Evolutionary conservation across 2,329 filamentous ascomycete species (phyloP), one percentile per base, ranked within the genome.

Genomic region (Monosporascus sp.): DNA sequence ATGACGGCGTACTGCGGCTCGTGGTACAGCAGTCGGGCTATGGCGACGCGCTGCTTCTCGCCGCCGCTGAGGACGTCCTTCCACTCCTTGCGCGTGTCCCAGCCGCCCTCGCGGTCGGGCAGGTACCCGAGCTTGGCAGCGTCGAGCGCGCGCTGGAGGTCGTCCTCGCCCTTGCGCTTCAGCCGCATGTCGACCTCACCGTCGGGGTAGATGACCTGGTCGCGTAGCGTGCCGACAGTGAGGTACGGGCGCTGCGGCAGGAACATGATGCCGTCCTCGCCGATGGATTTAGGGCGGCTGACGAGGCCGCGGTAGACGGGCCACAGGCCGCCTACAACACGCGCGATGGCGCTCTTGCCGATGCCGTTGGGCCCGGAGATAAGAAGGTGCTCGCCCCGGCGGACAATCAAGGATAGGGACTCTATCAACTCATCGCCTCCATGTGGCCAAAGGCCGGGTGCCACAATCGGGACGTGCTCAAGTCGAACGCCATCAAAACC

Each of bases 131-230:
- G 79, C 53, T 84, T 84, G 0, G 92, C 92, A 50, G 89, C 88
- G 53, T 96, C 89, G 3, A 99, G 80, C 3, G 95, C 83, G 25
- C 78, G 78, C 66, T 87, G 83, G 20, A 99, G 79, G 60, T 96
- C 89, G 35, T 83, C 77, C 67, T 99, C 94, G 3, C 82, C 83
- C 62, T 87, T 86, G 17, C 87, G 85, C 57, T 87, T 86, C 54
- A 89, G 86, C 31, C 85, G 86, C 94, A 99, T 97, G 64, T 99
- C 94, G 43, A 92, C 77, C 67, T 96, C 93, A 7, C 90, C 93
- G 63, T 99, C 91, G 0, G 94, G 94, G 63, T 99, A 99, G 67
- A 97, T 97, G 64, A 99, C 90, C 73, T 99, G 95, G 65, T 99
- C 95, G 25, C 94, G 87, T 9, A 97, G 78, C 1, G 94, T 97